A percentile compares a stretch with the other conserved stretches of the same genome.
phyloP scores from a whole-genome alignment of 176 grass and related monocot genomes.

The Ampelocalamus luodianensis region DNA sequence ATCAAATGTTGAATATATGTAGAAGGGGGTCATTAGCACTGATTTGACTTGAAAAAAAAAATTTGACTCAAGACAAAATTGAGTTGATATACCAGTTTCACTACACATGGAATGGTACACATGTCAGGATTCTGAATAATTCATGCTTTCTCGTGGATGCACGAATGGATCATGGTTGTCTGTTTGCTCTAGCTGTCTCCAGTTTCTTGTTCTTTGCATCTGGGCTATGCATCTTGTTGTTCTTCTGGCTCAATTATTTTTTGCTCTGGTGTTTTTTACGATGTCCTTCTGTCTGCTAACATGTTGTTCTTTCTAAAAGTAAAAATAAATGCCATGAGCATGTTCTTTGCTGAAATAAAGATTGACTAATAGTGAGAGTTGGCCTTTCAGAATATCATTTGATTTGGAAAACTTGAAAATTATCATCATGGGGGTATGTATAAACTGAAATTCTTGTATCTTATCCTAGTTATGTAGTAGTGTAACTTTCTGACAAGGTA shows the following conservation, averaged over 20 bases:
- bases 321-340: neutral
- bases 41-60: constrained; percentile 6
- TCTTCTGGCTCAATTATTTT: neutral
- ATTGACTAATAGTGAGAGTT: neutral
- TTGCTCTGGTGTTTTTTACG: neutral
- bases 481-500: neutral
- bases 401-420: neutral
- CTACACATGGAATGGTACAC: constrained; percentile 26
- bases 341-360: neutral
- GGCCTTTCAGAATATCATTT: neutral
- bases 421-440: neutral
- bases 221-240: neutral
- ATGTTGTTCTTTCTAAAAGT: neutral
- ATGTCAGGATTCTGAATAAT: constrained; percentile 41
- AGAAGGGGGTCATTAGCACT: neutral
- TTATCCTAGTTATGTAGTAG: neutral
- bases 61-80: neutral
- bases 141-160: constrained; percentile 43
- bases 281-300: constrained; percentile 6
- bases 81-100: constrained; percentile 19
- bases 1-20: too few species aligned
- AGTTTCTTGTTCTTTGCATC: neutral
- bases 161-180: constrained; percentile 31
- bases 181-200: constrained; percentile 25
- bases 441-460: neutral